Evolutionary conservation across 1,284 basidiomycete genomes (phyloP).

Genomic region (Leccinum glutinopallens): DNA sequence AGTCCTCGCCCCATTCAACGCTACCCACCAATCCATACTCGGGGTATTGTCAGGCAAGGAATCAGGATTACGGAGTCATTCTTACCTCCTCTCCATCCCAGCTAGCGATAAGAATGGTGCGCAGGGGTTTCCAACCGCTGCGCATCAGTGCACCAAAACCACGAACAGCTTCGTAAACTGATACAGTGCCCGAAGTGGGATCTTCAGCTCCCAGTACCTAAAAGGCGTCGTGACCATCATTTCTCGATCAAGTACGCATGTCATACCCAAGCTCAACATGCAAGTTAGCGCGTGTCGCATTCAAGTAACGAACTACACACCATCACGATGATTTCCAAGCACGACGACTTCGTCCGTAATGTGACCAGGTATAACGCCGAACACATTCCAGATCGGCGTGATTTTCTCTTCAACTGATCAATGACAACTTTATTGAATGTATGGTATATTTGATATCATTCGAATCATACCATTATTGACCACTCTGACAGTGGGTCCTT

Average conservation of each 20-base stretch:
- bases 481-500: conserved; percentile 42
- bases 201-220: conserved; percentile 70
- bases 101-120: conserved; percentile 76
- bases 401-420: conserved; percentile 45
- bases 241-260: neutral
- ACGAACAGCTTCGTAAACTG: conserved; percentile 71
- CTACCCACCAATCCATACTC: conserved; percentile 79
- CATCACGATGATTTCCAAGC: conserved; percentile 77
- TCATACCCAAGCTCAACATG: neutral
- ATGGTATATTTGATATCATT: neutral
- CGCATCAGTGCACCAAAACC: conserved; percentile 67
- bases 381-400: conserved; percentile 65
- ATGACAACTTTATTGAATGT: neutral
- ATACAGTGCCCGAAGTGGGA: conserved; percentile 77
- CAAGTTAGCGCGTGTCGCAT: neutral
- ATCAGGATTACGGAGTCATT: neutral
- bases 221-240: neutral
- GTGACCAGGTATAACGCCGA: conserved; percentile 68
- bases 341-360: conserved; percentile 66
- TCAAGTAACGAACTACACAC: conserved; percentile 38
- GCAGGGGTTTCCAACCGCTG: conserved; percentile 79
- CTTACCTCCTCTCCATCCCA: conserved; percentile 80
- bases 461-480: conserved; percentile 47
- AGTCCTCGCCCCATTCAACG: conserved; percentile 84
- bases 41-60: conserved; percentile 10